These are phyloP conservation scores for Fusarium sacchari DNA, from an alignment of 2,329 filamentous ascomycete genomes.

Conservation along the genomic window DNA sequence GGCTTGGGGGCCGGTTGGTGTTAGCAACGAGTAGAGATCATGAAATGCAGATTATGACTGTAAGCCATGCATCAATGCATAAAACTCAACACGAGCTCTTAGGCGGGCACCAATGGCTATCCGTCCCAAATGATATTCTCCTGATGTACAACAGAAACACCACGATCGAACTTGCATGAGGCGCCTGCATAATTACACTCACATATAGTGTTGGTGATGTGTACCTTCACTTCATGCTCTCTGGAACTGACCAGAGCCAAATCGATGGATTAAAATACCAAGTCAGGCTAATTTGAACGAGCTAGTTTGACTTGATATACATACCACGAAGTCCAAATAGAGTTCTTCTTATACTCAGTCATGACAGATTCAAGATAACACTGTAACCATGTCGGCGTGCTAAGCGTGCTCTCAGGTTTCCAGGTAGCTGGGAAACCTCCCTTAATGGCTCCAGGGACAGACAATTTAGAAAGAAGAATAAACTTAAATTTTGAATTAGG, in stretches of 20 bases:
- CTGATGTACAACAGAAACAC: not conserved
- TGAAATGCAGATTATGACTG: not conserved
- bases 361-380: not conserved
- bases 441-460: not conserved
- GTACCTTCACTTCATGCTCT: not conserved
- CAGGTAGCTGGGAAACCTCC: not conserved
- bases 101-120: constrained; percentile 1
- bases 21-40: not conserved
- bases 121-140: not conserved
- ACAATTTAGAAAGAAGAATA: not conserved
- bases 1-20: not conserved
- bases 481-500: not conserved
- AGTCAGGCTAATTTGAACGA: not conserved
- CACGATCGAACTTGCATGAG: not conserved
- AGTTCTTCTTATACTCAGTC: not conserved
- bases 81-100: not conserved
- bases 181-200: not conserved
- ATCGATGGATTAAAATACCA: not conserved
- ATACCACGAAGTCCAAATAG: not conserved
- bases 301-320: not conserved
- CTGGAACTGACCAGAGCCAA: too few species aligned
- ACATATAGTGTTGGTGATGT: not conserved
- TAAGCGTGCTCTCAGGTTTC: not conserved
- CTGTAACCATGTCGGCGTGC: not conserved
- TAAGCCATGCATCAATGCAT: not conserved